Evolutionary conservation across 2,329 filamentous ascomycete genomes (phyloP).

Genomic region (Xylaria sp.): DNA sequence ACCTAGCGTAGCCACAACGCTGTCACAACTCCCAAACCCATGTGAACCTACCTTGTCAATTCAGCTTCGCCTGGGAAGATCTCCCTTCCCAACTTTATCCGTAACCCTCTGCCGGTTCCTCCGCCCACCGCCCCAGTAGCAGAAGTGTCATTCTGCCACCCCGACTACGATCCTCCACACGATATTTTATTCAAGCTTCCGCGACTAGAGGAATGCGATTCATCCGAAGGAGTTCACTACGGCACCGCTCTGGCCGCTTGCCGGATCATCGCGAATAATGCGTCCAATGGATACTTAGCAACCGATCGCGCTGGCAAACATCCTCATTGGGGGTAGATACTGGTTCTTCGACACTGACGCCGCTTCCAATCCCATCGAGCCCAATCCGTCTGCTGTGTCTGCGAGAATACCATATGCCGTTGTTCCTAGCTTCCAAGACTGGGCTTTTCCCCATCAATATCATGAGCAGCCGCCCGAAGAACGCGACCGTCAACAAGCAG

Average conservation of each 20-base stretch:
- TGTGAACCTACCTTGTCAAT: no score
- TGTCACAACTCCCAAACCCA: no score
- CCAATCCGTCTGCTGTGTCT: no score
- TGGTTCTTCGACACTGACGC: constrained; percentile 8
- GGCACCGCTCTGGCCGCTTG: constrained; percentile 13
- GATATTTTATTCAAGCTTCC: not conserved
- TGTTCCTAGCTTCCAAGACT: constrained; percentile 11
- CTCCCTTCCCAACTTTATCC: no score
- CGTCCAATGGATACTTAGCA: constrained; percentile 6
- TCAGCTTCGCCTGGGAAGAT: no score
- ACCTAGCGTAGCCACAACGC: no score
- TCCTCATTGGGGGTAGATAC: not conserved
- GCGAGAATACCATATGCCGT: not conserved
- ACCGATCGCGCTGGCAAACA: not conserved
- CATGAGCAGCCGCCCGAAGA: not conserved
- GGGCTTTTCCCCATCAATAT: constrained; percentile 7
- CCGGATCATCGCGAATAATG: constrained; percentile 16
- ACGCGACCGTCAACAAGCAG: not conserved
- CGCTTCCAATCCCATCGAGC: no score
- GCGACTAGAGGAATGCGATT: not conserved
- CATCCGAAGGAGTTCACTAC: not conserved
- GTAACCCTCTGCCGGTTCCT: no score
- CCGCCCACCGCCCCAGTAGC: no score
- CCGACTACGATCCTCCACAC: not conserved
- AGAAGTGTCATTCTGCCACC: constrained; percentile 16